phyloP scores from a whole-genome alignment of 306 rosid genomes.

The Gastrolobium bilobum region DNA sequence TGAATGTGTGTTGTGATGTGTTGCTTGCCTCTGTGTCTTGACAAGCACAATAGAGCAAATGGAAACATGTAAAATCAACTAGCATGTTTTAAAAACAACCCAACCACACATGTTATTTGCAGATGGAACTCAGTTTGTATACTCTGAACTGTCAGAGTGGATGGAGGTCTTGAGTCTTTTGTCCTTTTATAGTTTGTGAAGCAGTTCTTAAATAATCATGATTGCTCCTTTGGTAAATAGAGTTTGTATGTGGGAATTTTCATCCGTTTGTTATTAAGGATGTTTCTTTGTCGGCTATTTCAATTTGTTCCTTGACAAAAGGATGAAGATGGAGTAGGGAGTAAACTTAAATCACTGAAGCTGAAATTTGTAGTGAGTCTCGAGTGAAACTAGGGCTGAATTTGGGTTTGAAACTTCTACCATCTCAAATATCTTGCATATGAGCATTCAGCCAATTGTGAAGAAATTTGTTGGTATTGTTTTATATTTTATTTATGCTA shows the following conservation, averaged over 20 bases:
- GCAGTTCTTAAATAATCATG: background rate
- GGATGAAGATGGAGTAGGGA: background rate
- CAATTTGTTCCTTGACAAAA: no score
- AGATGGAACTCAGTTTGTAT: background rate
- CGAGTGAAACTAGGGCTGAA: background rate
- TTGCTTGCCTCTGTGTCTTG: background rate
- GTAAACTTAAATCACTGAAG: background rate
- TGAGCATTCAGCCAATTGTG: background rate
- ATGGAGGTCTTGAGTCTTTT: background rate
- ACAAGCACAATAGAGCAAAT: background rate
- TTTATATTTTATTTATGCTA: no score
- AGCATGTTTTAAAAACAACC: background rate
- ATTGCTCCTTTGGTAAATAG: background rate
- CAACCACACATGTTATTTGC: background rate
- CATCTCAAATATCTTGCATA: background rate
- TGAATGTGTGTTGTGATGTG: background rate
- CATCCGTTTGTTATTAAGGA: background rate
- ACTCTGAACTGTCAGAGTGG: background rate
- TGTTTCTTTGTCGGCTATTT: background rate
- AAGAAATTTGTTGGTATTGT: background rate
- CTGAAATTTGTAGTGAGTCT: background rate
- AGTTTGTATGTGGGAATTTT: background rate
- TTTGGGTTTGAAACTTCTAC: background rate
- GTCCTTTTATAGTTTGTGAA: background rate
- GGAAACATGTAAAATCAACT: background rate